phyloP scores from a whole-genome alignment of 78 protist genomes.

The Bigelowiella natans region DNA sequence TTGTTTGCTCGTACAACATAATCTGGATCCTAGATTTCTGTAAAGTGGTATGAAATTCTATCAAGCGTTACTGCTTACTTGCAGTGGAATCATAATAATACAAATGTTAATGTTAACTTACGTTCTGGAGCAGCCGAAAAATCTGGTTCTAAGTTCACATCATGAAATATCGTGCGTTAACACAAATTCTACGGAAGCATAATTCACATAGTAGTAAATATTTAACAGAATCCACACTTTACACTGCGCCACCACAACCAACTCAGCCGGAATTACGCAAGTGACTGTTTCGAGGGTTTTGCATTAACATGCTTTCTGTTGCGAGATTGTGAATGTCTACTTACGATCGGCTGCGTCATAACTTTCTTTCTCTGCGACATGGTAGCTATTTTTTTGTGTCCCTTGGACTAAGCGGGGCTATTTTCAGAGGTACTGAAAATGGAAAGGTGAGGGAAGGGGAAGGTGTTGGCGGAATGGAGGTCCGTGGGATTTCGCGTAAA shows the following conservation, averaged over 20 bases:
- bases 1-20: slow-evolving; percentile 65
- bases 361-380: slow-evolving; percentile 19
- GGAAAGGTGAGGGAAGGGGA: too few relatives aligned
- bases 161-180: too few relatives aligned
- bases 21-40: slow-evolving; percentile 65
- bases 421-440: neutral
- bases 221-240: too few relatives aligned
- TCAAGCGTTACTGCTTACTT: too few relatives aligned
- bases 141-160: slow-evolving; percentile 51
- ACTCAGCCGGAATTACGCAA: neutral
- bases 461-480: too few relatives aligned
- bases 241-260: too few relatives aligned
- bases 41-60: neutral
- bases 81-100: too few relatives aligned
- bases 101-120: neutral
- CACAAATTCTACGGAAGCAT: neutral
- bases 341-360: slow-evolving; percentile 49
- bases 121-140: slow-evolving; percentile 50
- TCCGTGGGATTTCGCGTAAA: too few relatives aligned
- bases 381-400: neutral
- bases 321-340: too few relatives aligned
- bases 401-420: neutral
- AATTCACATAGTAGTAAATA: too few relatives aligned
- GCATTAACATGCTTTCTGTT: neutral
- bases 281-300: neutral